Evolutionary conservation across 1,284 basidiomycete genomes (phyloP).

Genomic region (Phellopilus nigrolimitatus): DNA sequence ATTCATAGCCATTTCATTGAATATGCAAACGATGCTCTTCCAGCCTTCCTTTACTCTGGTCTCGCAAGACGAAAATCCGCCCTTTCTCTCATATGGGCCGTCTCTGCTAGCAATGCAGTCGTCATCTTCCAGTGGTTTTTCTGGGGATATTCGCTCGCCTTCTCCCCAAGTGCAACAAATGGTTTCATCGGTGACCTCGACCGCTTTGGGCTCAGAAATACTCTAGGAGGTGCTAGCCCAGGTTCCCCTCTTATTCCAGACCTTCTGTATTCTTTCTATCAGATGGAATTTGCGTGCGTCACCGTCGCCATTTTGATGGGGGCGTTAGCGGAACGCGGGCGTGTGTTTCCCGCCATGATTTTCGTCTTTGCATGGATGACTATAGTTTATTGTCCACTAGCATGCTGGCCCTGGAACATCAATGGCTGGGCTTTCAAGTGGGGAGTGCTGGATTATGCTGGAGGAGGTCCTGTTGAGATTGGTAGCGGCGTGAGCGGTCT

Average conservation of each 20-base stretch:
- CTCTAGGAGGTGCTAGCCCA: conserved; percentile 73
- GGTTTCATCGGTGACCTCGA: conserved; percentile 78
- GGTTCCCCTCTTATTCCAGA: conserved; percentile 69
- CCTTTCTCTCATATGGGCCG: conserved; percentile 65
- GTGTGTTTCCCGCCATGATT: conserved; percentile 84
- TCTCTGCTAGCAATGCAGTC: conserved; percentile 68
- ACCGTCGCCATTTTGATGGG: conserved; percentile 74
- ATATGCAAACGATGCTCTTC: not conserved
- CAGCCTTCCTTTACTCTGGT: conserved; percentile 85
- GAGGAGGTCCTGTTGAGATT: conserved; percentile 92
- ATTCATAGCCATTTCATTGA: not conserved
- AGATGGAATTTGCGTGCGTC: conserved; percentile 84
- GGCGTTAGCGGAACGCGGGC: conserved; percentile 84
- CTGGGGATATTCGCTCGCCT: conserved; percentile 83
- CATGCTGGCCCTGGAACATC: conserved; percentile 71
- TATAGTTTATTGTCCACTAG: conserved; percentile 78
- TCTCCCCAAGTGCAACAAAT: conserved; percentile 71
- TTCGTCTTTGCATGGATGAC: conserved; percentile 87
- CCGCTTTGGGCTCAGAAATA: conserved; percentile 65
- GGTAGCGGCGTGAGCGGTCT: conserved; percentile 84
- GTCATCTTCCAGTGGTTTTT: conserved; percentile 89
- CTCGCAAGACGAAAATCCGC: conserved; percentile 74
- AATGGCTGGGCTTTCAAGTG: conserved; percentile 88
- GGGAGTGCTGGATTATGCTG: conserved; percentile 86
- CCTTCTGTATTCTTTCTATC: conserved; percentile 80